Percentiles rank a stretch among this genome's conserved stretches.
Conservation (phyloP, 352 stramenopile species). For the Peronospora belbahrii region DNA sequence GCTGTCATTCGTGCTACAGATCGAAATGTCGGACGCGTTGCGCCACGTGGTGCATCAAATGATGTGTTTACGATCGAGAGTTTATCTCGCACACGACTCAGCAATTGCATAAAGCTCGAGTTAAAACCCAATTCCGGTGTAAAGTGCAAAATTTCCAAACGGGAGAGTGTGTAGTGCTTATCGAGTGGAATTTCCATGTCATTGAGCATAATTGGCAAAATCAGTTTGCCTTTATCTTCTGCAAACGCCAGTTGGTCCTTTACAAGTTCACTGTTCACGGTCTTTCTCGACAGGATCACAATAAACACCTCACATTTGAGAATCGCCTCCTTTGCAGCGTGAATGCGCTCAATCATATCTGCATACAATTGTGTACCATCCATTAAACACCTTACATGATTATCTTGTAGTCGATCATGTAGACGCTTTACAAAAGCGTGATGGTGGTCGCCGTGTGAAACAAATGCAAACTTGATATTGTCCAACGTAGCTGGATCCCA, state of each 20-base stretch:
- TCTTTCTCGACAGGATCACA: conserved; percentile 63
- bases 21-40: conserved; percentile 26
- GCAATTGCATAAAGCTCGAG: conserved; percentile 51
- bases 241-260: conserved; percentile 76
- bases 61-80: conserved; percentile 24
- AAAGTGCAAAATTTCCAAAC: conserved; percentile 68
- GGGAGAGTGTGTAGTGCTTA: conserved; percentile 73
- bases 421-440: conserved; percentile 53
- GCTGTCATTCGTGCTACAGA: conserved; percentile 27
- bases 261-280: conserved; percentile 59
- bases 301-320: conserved; percentile 69
- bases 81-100: conserved; percentile 40
- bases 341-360: conserved; percentile 60
- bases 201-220: conserved; percentile 73
- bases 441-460: conserved; percentile 68
- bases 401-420: conserved; percentile 48
- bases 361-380: conserved; percentile 37
- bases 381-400: conserved; percentile 40
- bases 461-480: conserved; percentile 50
- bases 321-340: conserved; percentile 68
- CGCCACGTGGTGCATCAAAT: conserved; percentile 21
- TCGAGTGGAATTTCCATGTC: conserved; percentile 63
- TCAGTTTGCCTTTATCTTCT: conserved; percentile 64
- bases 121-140: conserved; percentile 74
- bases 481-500: conserved; percentile 28